These are phyloP conservation scores for Blumeria hordei DNA, from an alignment of 2,329 filamentous ascomycete genomes.

Conservation along the genomic window DNA sequence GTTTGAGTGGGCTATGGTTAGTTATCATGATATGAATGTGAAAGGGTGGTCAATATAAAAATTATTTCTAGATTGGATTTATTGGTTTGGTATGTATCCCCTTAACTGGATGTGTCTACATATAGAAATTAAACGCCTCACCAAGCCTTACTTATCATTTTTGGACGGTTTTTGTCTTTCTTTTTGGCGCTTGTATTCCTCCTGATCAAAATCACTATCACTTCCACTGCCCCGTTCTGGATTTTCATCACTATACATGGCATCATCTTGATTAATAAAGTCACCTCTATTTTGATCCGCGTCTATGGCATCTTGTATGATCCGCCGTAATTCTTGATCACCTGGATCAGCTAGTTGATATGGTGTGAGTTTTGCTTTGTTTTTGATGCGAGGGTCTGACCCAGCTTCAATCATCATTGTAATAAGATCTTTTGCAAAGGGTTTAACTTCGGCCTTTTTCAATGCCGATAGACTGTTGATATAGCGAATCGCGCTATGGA, in stretches of 20 bases:
- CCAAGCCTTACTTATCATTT: no score
- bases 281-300: constrained; percentile 31
- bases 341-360: constrained; percentile 49
- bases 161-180: no score
- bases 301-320: constrained; percentile 51
- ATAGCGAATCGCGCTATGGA: constrained; percentile 58
- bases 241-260: constrained; percentile 20
- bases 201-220: constrained; percentile 24
- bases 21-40: no score
- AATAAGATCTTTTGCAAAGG: constrained; percentile 41
- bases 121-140: no score
- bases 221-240: constrained; percentile 37
- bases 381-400: constrained; percentile 35
- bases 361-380: constrained; percentile 50
- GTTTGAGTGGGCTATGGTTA: no score
- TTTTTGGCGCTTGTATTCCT: no score
- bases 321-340: constrained; percentile 33
- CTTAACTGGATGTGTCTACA: no score
- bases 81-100: no score
- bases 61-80: no score
- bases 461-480: constrained; percentile 33
- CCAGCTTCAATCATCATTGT: constrained; percentile 69
- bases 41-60: no score
- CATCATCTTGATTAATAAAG: constrained; percentile 9
- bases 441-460: constrained; percentile 27